These are phyloP conservation scores for Tuber magnatum DNA, from an alignment of 495 filamentous ascomycete genomes.

Conservation along the genomic window DNA sequence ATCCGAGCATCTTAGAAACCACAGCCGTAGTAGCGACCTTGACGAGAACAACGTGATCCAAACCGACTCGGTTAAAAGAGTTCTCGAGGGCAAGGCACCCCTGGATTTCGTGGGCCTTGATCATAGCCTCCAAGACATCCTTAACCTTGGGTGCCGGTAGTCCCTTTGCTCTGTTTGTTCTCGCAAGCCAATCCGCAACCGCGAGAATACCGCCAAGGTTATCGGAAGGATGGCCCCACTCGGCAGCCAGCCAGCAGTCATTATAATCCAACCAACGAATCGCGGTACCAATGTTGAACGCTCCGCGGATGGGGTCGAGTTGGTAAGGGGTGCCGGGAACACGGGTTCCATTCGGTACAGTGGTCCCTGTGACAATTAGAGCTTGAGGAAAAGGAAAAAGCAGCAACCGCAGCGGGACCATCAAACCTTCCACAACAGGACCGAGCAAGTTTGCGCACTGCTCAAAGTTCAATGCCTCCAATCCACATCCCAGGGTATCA, in stretches of 20 bases:
- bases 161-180: slow-evolving; percentile 91
- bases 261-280: slow-evolving; percentile 99
- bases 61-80: slow-evolving; percentile 94
- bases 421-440: slow-evolving; percentile 59
- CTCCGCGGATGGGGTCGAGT: slow-evolving; percentile 88
- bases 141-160: slow-evolving; percentile 53
- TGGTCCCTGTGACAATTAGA: slow-evolving; percentile 52
- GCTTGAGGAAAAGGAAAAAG: not conserved
- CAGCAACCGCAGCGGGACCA: not conserved
- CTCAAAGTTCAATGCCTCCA: slow-evolving; percentile 91
- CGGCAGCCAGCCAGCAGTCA: slow-evolving; percentile 97
- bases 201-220: slow-evolving; percentile 94
- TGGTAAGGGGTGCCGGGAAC: slow-evolving; percentile 90
- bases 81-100: slow-evolving; percentile 94
- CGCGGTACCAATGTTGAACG: slow-evolving; percentile 98
- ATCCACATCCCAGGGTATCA: slow-evolving; percentile 92
- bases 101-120: slow-evolving; percentile 99
- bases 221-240: slow-evolving; percentile 97
- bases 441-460: slow-evolving; percentile 92
- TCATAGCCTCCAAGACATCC: slow-evolving; percentile 95
- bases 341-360: slow-evolving; percentile 85
- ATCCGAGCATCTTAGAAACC: slow-evolving; percentile 84
- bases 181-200: slow-evolving; percentile 92
- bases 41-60: slow-evolving; percentile 95
- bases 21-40: slow-evolving; percentile 96